These are phyloP conservation scores for Dendrobium huoshanense DNA, from an alignment of 106 monocot species.

Conservation along the genomic window DNA sequence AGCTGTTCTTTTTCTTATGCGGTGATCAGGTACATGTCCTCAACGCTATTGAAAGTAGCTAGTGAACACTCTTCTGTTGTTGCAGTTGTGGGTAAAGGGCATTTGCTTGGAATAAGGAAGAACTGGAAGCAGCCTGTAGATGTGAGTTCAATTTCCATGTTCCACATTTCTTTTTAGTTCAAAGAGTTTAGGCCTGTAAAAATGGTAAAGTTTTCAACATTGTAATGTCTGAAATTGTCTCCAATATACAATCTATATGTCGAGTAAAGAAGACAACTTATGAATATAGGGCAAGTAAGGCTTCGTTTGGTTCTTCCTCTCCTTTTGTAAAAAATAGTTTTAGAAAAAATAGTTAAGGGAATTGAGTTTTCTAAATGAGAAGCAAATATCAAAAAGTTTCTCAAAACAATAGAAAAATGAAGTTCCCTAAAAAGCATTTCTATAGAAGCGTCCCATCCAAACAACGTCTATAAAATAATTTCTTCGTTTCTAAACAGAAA, in stretches of 20 bases:
- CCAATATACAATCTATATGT: neutral
- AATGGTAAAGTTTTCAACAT: neutral
- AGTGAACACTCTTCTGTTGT: slow-evolving; percentile 89
- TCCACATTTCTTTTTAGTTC: neutral
- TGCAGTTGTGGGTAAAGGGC: slow-evolving; percentile 92
- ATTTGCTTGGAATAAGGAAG: slow-evolving; percentile 85
- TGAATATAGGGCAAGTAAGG: neutral
- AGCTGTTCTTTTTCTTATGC: neutral
- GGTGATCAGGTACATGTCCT: slow-evolving; percentile 79
- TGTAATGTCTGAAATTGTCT: neutral
- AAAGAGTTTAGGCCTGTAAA: neutral
- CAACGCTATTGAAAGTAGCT: slow-evolving; percentile 54
- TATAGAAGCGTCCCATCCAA: too few relatives aligned
- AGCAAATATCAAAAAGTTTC: too few relatives aligned
- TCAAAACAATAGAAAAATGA: too few relatives aligned
- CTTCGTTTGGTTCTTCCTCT: neutral
- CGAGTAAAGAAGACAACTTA: neutral
- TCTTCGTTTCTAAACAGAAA: too few relatives aligned
- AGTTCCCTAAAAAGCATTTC: too few relatives aligned
- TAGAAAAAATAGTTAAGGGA: too few relatives aligned
- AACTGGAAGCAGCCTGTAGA: slow-evolving; percentile 85
- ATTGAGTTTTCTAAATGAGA: too few relatives aligned
- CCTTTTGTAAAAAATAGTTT: too few relatives aligned
- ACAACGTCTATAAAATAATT: too few relatives aligned
- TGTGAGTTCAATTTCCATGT: slow-evolving; percentile 23